Evolutionary conservation across 306 rosid species (phyloP), one percentile per base, ranked within the genome.

Genomic region (Hippophae gyantsensis): DNA sequence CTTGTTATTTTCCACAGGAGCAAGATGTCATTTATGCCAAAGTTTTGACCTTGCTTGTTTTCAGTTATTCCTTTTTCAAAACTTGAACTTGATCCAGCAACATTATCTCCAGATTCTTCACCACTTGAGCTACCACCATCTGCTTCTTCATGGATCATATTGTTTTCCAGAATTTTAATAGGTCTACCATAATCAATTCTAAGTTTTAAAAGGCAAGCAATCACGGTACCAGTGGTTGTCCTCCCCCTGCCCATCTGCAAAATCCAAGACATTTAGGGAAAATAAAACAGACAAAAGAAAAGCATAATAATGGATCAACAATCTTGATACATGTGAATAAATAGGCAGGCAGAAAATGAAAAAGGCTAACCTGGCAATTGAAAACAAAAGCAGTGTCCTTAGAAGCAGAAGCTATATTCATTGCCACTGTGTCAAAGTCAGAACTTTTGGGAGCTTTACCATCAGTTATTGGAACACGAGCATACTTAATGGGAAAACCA

Each of bases 361-460:
- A 74, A 51, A 27, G 42, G 42, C 52, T 58, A 55, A 86, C 97
- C 92, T 89, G 97, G 75, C 97, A 86, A 68, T 89, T 89, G 84
- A 89, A 89, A 77, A 86, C 97, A 76, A 83, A 86, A 72, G 82
- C 79, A 72, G 95, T 74, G 69, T 79, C 95, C 75, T 78, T 77
- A 25, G 81, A 65, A 65, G 97, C 82, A 71, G 89, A 89, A 69
- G 86, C 80, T 63, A 83, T 83, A 86, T 89, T 85, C 63, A 57
- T 60, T 18, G 95, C 82, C 84, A 89, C 56, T 38, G 79, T 76
- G 67, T 89, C 92, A 42, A 89, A 77, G 76, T 85, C 97, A 8
- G 97, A 89, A 76, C 95, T 84, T 76, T 83, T 86, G 25, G 97
- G 95, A 70, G 95, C 97, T 81, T 89, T 89, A 64, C 97, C 95